Conservation (phyloP, 345 rosid genomes). For the Gossypium mustelinum region DNA sequence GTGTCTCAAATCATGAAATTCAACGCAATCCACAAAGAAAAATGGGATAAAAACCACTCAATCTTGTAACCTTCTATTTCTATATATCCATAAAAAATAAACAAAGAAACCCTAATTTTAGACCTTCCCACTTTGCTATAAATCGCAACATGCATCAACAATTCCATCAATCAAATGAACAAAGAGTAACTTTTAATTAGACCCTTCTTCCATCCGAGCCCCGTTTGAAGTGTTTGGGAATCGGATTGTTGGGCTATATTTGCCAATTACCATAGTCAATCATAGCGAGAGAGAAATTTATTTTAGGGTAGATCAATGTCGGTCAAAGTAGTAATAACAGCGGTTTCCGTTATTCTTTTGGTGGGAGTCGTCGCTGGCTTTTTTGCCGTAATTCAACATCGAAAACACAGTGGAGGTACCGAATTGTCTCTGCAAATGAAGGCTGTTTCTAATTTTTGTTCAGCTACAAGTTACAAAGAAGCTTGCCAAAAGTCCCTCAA, state of each 20-base stretch:
- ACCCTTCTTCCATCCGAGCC: conserved; percentile 7
- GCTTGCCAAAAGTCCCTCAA: conserved; percentile 47
- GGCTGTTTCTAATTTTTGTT: conserved; percentile 40
- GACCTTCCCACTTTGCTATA: not conserved
- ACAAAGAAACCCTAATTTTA: not conserved
- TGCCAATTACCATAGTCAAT: not conserved
- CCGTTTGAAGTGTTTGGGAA: not conserved
- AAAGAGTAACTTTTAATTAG: not conserved
- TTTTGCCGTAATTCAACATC: conserved; percentile 21
- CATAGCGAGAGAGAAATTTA: not conserved
- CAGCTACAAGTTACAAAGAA: conserved; percentile 40
- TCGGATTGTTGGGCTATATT: not conserved
- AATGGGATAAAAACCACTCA: not conserved
- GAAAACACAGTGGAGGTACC: not conserved
- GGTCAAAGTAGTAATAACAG: conserved; percentile 30
- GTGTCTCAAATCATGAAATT: not conserved
- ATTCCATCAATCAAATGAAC: not conserved
- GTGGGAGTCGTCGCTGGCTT: conserved; percentile 41
- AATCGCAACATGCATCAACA: not conserved
- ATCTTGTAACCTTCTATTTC: not conserved
- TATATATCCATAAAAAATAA: not conserved
- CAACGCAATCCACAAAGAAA: not conserved
- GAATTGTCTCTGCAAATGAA: conserved; percentile 31
- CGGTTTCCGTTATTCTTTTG: conserved; percentile 41
- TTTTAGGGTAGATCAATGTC: not conserved